Conservation (phyloP, 2,329 filamentous ascomycete genomes). For the Verticillium dahliae region DNA sequence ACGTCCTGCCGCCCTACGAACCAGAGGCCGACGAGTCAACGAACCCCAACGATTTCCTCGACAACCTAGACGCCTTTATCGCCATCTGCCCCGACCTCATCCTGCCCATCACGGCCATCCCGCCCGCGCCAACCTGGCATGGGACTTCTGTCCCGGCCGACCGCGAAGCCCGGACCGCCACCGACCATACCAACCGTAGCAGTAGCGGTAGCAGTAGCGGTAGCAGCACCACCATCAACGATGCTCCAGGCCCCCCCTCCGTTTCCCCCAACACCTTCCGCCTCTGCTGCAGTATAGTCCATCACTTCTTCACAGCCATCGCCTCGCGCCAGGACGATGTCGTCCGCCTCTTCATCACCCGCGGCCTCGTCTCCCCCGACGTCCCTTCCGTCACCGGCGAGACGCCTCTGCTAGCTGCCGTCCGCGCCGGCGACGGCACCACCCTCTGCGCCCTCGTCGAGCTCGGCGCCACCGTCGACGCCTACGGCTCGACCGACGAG, state of each 20-base stretch:
- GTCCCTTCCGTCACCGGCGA: conserved; percentile 17
- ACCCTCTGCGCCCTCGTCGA: conserved; percentile 26
- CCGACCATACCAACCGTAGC: too few relatives aligned
- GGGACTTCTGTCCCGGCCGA: too few relatives aligned
- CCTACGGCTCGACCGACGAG: conserved; percentile 17
- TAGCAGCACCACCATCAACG: too few relatives aligned
- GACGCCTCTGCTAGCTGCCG: conserved; percentile 29
- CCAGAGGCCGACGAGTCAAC: not conserved
- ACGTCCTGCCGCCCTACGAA: not conserved
- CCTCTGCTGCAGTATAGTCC: conserved; percentile 13
- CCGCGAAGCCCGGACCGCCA: too few relatives aligned
- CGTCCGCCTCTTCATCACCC: conserved; percentile 20
- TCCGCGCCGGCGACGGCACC: conserved; percentile 18
- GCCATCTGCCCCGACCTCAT: not conserved
- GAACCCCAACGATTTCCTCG: not conserved
- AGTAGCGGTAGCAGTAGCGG: too few relatives aligned
- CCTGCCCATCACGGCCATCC: not conserved
- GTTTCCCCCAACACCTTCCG: not conserved
- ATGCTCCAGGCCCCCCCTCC: not conserved
- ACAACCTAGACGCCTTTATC: not conserved
- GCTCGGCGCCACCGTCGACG: conserved; percentile 27
- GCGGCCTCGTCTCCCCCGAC: conserved; percentile 31
- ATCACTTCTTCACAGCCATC: conserved; percentile 22
- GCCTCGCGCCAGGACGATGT: conserved; percentile 17
- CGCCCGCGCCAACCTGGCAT: not conserved